phyloP scores from a whole-genome alignment of 257 asterid species.

The Solanum appendiculatum region DNA sequence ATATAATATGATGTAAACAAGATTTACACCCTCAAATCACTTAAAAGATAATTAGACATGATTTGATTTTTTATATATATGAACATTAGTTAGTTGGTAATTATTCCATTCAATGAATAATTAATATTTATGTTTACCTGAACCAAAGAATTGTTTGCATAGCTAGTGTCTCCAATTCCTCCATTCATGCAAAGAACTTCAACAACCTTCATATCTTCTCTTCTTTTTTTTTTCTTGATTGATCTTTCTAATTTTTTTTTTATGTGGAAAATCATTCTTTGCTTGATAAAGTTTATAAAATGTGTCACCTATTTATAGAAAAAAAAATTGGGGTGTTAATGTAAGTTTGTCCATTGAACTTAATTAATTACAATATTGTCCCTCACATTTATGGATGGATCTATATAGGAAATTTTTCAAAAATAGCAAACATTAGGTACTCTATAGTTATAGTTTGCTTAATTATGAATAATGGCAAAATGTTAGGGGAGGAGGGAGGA shows the following conservation, averaged over 20 bases:
- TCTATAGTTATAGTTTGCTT: too few species aligned
- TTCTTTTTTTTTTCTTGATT: neutral
- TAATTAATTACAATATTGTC: neutral
- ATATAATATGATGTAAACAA: too few species aligned
- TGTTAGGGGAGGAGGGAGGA: too few species aligned
- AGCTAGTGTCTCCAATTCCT: constrained; percentile 35
- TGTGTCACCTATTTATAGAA: neutral
- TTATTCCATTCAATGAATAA: neutral
- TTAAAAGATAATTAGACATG: too few species aligned
- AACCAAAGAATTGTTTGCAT: constrained; percentile 42
- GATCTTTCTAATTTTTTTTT: neutral
- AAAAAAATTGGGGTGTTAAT: neutral
- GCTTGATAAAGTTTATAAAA: neutral
- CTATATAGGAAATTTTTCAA: neutral
- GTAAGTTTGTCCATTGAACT: neutral
- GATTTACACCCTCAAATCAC: too few species aligned
- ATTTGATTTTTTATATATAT: too few species aligned
- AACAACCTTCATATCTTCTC: constrained; percentile 21
- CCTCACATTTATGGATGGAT: neutral
- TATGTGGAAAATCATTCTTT: neutral
- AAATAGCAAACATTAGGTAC: too few species aligned
- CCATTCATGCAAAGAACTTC: constrained; percentile 47
- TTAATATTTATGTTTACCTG: constrained; percentile 18
- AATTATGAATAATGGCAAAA: too few species aligned
- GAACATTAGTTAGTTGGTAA: too few species aligned